Conservation (phyloP, 768 basidiomycete genomes). For the Clavulina sp. region DNA sequence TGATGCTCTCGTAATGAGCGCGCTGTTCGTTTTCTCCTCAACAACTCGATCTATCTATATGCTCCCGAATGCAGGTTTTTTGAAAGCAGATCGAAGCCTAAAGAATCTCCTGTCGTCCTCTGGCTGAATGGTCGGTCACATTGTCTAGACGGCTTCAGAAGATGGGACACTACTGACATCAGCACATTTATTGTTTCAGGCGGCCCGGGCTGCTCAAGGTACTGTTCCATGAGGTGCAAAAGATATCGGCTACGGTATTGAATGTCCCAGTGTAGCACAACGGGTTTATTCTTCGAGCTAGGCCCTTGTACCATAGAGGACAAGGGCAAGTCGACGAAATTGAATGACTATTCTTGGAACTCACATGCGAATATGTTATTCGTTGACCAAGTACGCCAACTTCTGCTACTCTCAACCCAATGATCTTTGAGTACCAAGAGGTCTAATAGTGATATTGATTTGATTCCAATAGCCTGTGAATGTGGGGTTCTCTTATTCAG, state of each 20-base stretch:
- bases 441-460: too few relatives aligned
- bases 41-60: too few relatives aligned
- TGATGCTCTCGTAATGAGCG: neutral
- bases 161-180: too few relatives aligned
- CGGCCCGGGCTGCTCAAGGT: slow-evolving; percentile 1
- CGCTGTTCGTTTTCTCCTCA: neutral
- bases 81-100: slow-evolving; percentile 58
- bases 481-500: slow-evolving; percentile 72
- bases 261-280: too few relatives aligned
- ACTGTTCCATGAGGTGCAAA: too few relatives aligned
- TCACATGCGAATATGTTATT: slow-evolving; percentile 57
- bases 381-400: too few relatives aligned
- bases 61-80: slow-evolving; percentile 90
- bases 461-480: too few relatives aligned
- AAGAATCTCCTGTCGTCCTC: slow-evolving; percentile 63
- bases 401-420: too few relatives aligned
- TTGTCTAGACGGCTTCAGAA: neutral
- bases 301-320: slow-evolving; percentile 69
- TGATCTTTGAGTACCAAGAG: too few relatives aligned
- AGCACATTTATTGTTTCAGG: neutral
- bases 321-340: slow-evolving; percentile 47
- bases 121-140: slow-evolving; percentile 78
- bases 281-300: slow-evolving; percentile 81
- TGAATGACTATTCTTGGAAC: slow-evolving; percentile 80
- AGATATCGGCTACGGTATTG: too few relatives aligned